Base-by-base conservation (phyloP, 225 moss, liverwort and hornwort genomes). In the Straminergon stramineum region DNA sequence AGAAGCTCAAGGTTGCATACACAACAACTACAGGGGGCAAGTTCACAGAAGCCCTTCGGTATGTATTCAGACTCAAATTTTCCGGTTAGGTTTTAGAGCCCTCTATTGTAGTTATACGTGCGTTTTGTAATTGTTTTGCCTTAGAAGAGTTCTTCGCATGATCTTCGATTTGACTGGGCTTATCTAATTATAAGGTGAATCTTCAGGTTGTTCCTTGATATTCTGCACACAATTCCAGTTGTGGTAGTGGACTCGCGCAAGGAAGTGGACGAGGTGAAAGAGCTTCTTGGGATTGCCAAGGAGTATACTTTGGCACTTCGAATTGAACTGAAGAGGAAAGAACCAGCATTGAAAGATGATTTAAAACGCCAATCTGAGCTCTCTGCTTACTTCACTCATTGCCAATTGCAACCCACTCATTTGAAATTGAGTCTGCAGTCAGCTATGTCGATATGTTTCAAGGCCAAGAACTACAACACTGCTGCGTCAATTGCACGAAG, bases 201-300 rank as follows among this genome's bases (percentile, higher is more conserved):
- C 68, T 83, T 62, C 93, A 96, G 94, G 88, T 78, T 96, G 53
- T 99, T 99, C 86, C 94, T 96, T 68, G 94, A 94, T 89, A 96
- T 99, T 85, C 86, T 99, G 90, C 96, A 97, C 65, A 94, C 95
- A 62, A 96, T 99, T 78, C 97, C 97, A 52, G 91, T 99, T 78
- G 96, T 97, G 62, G 96, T 99, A 62, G 98, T 97, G 85, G 97
- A 99, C 41, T 96, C 96, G 65, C 94, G 97, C 84, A 96, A 89
- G 89, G 97, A 99, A 92, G 98, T 99, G 67, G 98, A 97, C 85
- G 98, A 99, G 89, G 97, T 97, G 67, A 97, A 99, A 90, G 98
- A 99, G 91, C 93, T 99, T 64, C 94, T 99, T n/a, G 97, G 97
- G n/a, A 96, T 96, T 73, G 94, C 97, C 6, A 99, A 96, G 88